Percentiles rank a stretch among this genome's conserved stretches.
Conservation (phyloP, 2,329 filamentous ascomycete genomes). For the Pseudophaeomoniella oleicola region DNA sequence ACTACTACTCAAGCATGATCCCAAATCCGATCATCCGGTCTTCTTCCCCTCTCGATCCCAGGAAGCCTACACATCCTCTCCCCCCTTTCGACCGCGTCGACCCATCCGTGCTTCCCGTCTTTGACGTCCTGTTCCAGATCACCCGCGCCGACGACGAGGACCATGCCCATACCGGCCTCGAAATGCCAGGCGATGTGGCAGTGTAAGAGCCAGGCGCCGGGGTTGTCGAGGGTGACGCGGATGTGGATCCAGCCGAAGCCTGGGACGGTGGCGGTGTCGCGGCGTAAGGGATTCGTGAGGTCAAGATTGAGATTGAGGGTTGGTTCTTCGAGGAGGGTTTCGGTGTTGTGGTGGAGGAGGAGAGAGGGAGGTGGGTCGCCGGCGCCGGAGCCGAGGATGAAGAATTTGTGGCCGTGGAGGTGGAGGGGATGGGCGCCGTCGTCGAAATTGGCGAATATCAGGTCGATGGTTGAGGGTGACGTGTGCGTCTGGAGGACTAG, state of each 20-base stretch:
- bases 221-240: constrained; percentile 21
- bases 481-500: neutral
- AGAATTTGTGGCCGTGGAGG: constrained; percentile 38
- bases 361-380: constrained; percentile 16
- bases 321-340: constrained; percentile 1
- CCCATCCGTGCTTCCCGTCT: neutral
- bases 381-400: constrained; percentile 28
- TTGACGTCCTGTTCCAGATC: neutral
- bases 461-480: neutral
- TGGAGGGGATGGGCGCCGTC: constrained; percentile 31
- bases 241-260: constrained; percentile 17
- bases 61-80: neutral
- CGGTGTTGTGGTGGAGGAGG: constrained; percentile 4
- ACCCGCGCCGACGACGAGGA: neutral
- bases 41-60: neutral
- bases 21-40: neutral
- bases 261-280: constrained; percentile 20
- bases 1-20: neutral
- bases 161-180: constrained; percentile 13
- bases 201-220: constrained; percentile 21
- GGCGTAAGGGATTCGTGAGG: constrained; percentile 8
- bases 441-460: neutral
- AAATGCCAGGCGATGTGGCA: constrained; percentile 24
- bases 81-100: neutral
- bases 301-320: constrained; percentile 2